Base-by-base conservation (phyloP, 441 rosid species). In the Erodium chrysanthum region DNA sequence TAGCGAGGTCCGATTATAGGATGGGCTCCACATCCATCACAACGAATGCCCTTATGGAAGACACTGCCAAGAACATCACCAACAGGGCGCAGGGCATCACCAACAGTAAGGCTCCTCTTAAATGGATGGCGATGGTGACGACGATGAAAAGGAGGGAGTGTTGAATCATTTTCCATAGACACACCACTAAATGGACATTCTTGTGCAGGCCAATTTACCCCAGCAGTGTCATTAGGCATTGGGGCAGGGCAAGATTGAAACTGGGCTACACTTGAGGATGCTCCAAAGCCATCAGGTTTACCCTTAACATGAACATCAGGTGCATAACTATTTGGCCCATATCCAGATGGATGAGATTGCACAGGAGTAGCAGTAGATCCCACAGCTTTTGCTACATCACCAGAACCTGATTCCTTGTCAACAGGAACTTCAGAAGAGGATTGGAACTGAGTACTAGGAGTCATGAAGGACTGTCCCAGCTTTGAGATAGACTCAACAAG, bases 1-100 rank as follows among this genome's bases (percentile, higher is more conserved):
- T 80, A 89, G 9, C 99, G 87, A 74, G 88, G 84, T 52, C 99
- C 99, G 56, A 83, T 82, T 37, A 94, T 94, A 15, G 99, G 97
- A 81, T 77, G 76, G 76, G 75, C 87, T 52, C 96, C 97, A 79
- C 99, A 94, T 20, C 87, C 91, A 73, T 89, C 96, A 75, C 99
- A 91, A 2, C 77, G 85, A 68, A 94, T 82, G 40, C 96, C 96
- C 75, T 63, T 87, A 74, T 91, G 99, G 71, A 89, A 85, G 67
- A 80, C 73, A 64, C 85, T 87, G 48, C 74, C 76, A 31, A 2
- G 4, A 6, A 4, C 6, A 31, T 4, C 6, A 31, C 5, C 35
- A 31, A 31, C 35, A 31, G 29, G 29, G 29, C 3, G 29, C 27
- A 2, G 4, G 35, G 6, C 6, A 31, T 31, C 6, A 31, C 5